Percentiles rank a stretch among this genome's conserved stretches.
Conservation (phyloP, 768 basidiomycete species). For the Mrakia gelida region DNA sequence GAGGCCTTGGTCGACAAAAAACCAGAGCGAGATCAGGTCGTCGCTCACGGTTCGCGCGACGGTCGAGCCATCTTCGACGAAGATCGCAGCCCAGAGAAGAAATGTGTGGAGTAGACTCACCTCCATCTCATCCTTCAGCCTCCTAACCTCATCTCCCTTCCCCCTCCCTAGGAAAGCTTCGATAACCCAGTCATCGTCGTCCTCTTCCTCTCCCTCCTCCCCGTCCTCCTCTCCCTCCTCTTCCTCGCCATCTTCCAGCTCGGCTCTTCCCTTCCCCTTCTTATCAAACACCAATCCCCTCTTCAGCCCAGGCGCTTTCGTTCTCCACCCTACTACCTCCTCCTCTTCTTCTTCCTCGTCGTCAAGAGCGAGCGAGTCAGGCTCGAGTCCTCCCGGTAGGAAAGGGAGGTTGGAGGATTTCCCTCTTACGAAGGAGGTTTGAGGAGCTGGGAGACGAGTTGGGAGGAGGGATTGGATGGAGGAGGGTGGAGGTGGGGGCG, state of each 20-base stretch:
- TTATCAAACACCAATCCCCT: constrained; percentile 12
- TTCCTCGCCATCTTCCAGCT: constrained; percentile 45
- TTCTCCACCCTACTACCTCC: constrained; percentile 25
- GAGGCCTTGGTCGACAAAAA: background rate
- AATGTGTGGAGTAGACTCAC: background rate
- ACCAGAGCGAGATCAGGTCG: background rate
- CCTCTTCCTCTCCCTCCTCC: constrained; percentile 32
- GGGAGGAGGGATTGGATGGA: constrained; percentile 81
- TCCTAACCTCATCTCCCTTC: constrained; percentile 21
- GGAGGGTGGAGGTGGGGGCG: constrained; percentile 48
- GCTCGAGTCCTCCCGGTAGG: constrained; percentile 86
- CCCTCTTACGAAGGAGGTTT: constrained; percentile 80
- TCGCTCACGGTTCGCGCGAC: no score
- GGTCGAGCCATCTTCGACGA: no score
- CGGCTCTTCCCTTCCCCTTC: constrained; percentile 7
- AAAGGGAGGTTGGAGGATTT: constrained; percentile 92
- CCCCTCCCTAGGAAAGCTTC: constrained; percentile 25
- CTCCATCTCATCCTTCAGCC: constrained; percentile 41
- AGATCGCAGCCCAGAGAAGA: no score
- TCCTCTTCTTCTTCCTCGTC: constrained; percentile 21
- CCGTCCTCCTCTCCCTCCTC: constrained; percentile 34
- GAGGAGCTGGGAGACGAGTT: constrained; percentile 74
- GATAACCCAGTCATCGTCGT: constrained; percentile 7
- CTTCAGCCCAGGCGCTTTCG: constrained; percentile 20
- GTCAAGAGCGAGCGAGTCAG: constrained; percentile 43